These are phyloP conservation scores for Alternaria sp. DNA, from an alignment of 2,329 filamentous ascomycete species.

Conservation along the genomic window DNA sequence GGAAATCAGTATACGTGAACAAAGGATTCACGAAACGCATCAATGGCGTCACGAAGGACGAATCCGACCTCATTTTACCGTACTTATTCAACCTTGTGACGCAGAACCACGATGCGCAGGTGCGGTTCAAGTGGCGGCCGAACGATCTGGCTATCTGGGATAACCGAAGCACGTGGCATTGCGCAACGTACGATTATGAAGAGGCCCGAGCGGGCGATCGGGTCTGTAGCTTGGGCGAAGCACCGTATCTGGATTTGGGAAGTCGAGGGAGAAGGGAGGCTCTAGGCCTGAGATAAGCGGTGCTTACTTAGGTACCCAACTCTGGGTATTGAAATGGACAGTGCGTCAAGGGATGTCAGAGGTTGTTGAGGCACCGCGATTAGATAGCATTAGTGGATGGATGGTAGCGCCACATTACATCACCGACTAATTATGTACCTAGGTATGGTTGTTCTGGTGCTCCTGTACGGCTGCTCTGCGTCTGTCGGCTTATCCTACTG, in stretches of 20 bases:
- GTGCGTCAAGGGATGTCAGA: too few species aligned
- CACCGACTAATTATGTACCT: too few species aligned
- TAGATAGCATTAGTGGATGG: too few species aligned
- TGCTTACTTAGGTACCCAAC: too few species aligned
- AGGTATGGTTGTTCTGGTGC: too few species aligned
- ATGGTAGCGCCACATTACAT: too few species aligned
- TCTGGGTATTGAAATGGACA: too few species aligned
- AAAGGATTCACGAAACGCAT: constrained; percentile 47
- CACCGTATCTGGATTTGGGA: constrained; percentile 63
- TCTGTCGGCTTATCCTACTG: too few species aligned
- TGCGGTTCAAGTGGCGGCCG: constrained; percentile 55
- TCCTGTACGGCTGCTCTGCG: too few species aligned
- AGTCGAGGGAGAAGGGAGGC: constrained; percentile 39
- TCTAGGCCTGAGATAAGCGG: neutral
- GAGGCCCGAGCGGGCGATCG: constrained; percentile 58
- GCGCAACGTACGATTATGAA: constrained; percentile 68
- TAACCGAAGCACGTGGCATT: constrained; percentile 65
- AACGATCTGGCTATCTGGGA: constrained; percentile 66
- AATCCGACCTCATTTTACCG: constrained; percentile 53
- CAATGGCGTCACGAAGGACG: constrained; percentile 55
- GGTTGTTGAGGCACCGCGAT: too few species aligned
- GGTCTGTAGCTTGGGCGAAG: constrained; percentile 61
- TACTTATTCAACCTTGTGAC: constrained; percentile 53
- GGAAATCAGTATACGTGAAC: constrained; percentile 57
- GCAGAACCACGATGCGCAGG: constrained; percentile 61